These are phyloP conservation scores for Sugiyamaella japonica DNA, from an alignment of 1,139 yeast genomes.

Conservation along the genomic window DNA sequence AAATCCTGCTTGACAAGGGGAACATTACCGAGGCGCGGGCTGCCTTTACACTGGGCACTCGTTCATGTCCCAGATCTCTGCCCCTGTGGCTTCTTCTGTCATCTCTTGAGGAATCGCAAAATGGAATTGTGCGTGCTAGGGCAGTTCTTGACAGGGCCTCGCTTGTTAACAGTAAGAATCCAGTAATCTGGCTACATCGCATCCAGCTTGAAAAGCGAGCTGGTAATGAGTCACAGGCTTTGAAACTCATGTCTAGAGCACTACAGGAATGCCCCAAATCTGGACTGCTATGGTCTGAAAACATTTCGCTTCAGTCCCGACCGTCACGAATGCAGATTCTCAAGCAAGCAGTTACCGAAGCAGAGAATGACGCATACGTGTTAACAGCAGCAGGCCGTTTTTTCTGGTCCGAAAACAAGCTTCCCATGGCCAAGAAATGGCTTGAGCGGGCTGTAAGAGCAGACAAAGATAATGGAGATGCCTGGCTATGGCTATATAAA, in stretches of 20 bases:
- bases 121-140: conserved; percentile 61
- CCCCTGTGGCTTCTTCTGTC: conserved; percentile 62
- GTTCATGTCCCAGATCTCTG: conserved; percentile 47
- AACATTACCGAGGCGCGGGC: conserved; percentile 49
- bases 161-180: conserved; percentile 51
- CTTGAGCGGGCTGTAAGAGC: conserved; percentile 63
- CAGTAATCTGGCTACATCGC: conserved; percentile 57
- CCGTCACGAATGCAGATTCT: conserved; percentile 61
- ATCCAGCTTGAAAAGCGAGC: conserved; percentile 57
- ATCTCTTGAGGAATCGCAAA: conserved; percentile 46
- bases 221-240: conserved; percentile 55
- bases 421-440: conserved; percentile 69
- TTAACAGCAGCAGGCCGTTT: conserved; percentile 64
- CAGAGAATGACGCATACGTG: conserved; percentile 61
- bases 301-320: conserved; percentile 51
- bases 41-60: conserved; percentile 51
- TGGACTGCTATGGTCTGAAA: conserved; percentile 62
- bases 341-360: conserved; percentile 68
- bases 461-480: conserved; percentile 67
- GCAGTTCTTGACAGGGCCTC: conserved; percentile 72
- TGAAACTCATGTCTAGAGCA: conserved; percentile 59
- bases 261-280: conserved; percentile 60
- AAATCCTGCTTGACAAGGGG: conserved; percentile 45
- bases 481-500: conserved; percentile 69
- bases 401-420: conserved; percentile 69